phyloP scores from a whole-genome alignment of 192 early-diverging fungal species.

The Coemansia sp. region DNA sequence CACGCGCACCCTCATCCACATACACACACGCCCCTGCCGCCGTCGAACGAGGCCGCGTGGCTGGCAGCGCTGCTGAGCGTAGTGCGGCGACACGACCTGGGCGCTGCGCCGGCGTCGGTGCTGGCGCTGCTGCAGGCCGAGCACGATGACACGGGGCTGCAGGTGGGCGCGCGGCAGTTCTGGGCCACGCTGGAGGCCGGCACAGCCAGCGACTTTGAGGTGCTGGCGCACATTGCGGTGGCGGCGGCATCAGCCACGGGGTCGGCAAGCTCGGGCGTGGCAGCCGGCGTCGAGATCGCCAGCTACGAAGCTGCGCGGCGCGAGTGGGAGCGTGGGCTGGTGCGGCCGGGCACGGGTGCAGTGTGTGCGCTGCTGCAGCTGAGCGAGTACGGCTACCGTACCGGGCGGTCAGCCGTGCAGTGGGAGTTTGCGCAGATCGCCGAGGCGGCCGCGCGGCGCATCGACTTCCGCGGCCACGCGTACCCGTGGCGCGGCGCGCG shows the following conservation, averaged over 20 bases:
- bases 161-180: slow-evolving; percentile 38
- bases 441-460: slow-evolving; percentile 10
- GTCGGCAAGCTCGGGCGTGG: not conserved
- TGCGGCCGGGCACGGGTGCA: slow-evolving; percentile 15
- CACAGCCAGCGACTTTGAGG: slow-evolving; percentile 37
- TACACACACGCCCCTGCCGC: not conserved
- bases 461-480: slow-evolving; percentile 15
- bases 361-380: slow-evolving; percentile 36
- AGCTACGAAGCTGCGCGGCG: slow-evolving; percentile 35
- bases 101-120: slow-evolving; percentile 2
- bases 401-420: slow-evolving; percentile 19
- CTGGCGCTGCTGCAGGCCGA: slow-evolving; percentile 29
- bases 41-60: not conserved
- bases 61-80: slow-evolving; percentile 9
- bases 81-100: slow-evolving; percentile 19
- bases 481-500: slow-evolving; percentile 40
- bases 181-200: slow-evolving; percentile 39
- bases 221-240: slow-evolving; percentile 41
- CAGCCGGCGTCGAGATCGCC: slow-evolving; percentile 2
- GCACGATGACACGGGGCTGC: slow-evolving; percentile 27
- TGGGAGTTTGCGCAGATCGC: slow-evolving; percentile 37
- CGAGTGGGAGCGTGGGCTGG: slow-evolving; percentile 27
- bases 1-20: not conserved
- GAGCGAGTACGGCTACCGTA: slow-evolving; percentile 49
- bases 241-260: slow-evolving; percentile 21